Conservation (phyloP, 2,329 filamentous ascomycete species). For the Beauveria pseudobassiana region DNA sequence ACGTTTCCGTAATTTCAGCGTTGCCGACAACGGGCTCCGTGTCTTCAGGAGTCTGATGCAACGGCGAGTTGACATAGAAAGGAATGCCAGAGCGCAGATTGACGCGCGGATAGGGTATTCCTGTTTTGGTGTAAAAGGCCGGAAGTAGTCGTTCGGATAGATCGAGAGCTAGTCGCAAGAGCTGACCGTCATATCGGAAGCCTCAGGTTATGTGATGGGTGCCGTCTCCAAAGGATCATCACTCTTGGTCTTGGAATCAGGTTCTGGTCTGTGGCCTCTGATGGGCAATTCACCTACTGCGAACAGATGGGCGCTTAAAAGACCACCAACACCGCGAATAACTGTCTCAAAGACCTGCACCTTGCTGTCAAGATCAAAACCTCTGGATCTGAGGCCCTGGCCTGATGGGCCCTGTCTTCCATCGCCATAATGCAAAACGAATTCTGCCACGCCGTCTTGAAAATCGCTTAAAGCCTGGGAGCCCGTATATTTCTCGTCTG, state of each 20-base stretch:
- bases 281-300: constrained; percentile 88
- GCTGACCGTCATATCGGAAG: constrained; percentile 79
- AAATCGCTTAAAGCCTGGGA: constrained; percentile 59
- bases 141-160: constrained; percentile 77
- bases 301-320: constrained; percentile 90
- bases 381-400: constrained; percentile 63
- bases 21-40: constrained; percentile 29
- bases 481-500: constrained; percentile 29
- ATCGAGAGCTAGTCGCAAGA: constrained; percentile 83
- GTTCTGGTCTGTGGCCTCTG: constrained; percentile 58
- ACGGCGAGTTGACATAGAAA: constrained; percentile 80
- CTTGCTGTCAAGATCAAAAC: constrained; percentile 94
- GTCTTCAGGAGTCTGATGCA: constrained; percentile 48
- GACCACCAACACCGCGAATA: constrained; percentile 82
- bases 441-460: constrained; percentile 66
- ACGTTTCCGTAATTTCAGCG: constrained; percentile 85
- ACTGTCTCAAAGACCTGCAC: constrained; percentile 98
- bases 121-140: constrained; percentile 85
- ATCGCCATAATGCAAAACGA: constrained; percentile 83
- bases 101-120: constrained; percentile 88
- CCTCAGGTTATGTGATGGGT: constrained; percentile 64
- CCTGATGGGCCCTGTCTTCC: constrained; percentile 62
- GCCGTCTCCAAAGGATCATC: constrained; percentile 39
- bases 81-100: constrained; percentile 87
- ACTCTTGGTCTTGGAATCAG: constrained; percentile 17